Evolutionary conservation across 2,329 filamentous ascomycete genomes (phyloP), one percentile per base, ranked within the genome.

Genomic region (Pseudogymnoascus sp.): DNA sequence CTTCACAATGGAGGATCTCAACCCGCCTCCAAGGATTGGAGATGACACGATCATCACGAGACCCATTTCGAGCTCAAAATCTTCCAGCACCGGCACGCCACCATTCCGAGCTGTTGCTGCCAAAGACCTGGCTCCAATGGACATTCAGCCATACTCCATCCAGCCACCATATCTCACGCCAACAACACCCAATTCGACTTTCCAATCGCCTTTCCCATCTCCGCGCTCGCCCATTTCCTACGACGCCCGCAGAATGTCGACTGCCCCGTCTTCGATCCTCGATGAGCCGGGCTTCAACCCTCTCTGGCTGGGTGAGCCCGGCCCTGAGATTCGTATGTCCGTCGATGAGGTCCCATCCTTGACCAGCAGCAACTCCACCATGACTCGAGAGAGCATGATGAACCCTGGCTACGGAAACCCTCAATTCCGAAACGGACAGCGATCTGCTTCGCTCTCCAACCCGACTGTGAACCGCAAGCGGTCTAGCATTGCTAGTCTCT

Each of bases 331-430:
- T 9, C 84, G 88, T 53, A 82, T 88, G 36, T 92, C 89, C 0
- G 79, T 86, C 33, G 86, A 89, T 64, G 88, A 90, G 66, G 84
- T 90, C 12, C 88, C 89, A 2, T 91, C 89, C 1, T 74, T 86
- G 65, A 89, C 87, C 1, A 91, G 87, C 69, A 90, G 87, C 69
- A 85, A 87, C 66, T 91, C 89, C 8, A 90, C 87, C 8, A 90
- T 87, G 82, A 88, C 78, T 15, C 82, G 84, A 50, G 85, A 89
- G 66, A 89, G 87, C 67, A 76, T 76, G 36, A 64, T 65, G 20
- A 69, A 72, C 62, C 72, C 74, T 62, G 63, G 60, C 37, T 39
- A 47, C 62, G 71, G 60, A 28, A 73, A 72, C 68, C 76, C 77
- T 64, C 77, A 80, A 35, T 77, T 81, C 64, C 77, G 78, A 6